Percentiles rank a stretch among this genome's conserved stretches.
Evolutionary conservation across 495 filamentous ascomycete species (phyloP).

Genomic region (Schizothecium vesticola): DNA sequence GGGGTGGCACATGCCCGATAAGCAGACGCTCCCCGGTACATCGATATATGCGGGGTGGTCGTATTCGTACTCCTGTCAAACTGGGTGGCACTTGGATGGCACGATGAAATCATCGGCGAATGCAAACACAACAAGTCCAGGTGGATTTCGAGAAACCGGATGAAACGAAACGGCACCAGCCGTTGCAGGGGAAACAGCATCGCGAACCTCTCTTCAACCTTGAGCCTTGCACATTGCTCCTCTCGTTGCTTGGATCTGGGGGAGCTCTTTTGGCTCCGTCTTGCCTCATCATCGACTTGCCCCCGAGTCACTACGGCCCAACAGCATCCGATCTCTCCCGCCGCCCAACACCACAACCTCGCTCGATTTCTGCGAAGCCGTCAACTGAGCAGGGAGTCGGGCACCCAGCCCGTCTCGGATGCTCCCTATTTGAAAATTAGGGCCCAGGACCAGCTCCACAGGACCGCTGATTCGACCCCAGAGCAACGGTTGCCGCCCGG

Average conservation of each 20-base stretch:
- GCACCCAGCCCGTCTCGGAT: neutral
- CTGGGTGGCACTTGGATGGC: neutral
- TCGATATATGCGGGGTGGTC: neutral
- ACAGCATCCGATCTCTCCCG: neutral
- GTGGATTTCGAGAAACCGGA: neutral
- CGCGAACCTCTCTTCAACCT: neutral
- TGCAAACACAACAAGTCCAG: neutral
- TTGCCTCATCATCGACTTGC: neutral
- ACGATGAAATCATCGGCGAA: constrained; percentile 24
- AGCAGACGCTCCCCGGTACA: neutral
- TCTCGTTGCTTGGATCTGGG: neutral
- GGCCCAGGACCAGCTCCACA: neutral
- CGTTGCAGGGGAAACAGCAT: constrained; percentile 12
- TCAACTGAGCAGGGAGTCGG: neutral
- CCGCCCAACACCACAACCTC: neutral
- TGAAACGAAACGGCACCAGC: constrained; percentile 9
- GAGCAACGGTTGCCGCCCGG: constrained; percentile 16
- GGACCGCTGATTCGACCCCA: constrained; percentile 2
- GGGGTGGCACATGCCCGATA: neutral
- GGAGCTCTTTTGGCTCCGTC: neutral
- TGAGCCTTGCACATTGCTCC: neutral
- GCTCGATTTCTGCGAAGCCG: neutral
- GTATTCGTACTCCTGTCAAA: constrained; percentile 2
- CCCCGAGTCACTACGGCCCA: neutral
- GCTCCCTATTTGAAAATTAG: neutral